A percentile compares a stretch with the other conserved stretches of the same genome.
phyloP scores from a whole-genome alignment of 2,329 filamentous ascomycete genomes.

The Parastagonospora avenae region DNA sequence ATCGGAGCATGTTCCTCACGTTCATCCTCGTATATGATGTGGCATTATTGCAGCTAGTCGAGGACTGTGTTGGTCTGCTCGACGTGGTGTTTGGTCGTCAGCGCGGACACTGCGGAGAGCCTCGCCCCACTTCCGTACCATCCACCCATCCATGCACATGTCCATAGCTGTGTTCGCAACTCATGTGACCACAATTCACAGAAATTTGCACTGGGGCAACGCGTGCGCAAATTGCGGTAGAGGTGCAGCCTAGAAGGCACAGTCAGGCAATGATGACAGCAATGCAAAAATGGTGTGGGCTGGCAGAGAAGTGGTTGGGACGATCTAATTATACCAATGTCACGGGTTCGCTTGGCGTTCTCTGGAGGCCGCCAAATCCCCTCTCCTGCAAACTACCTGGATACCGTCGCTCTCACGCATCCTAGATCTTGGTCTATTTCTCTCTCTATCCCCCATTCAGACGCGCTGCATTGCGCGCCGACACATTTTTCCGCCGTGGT shows the following conservation, averaged over 20 bases:
- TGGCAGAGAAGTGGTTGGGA: slow-evolving; percentile 9
- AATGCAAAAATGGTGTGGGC: slow-evolving; percentile 4
- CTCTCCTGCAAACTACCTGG: slow-evolving; percentile 1
- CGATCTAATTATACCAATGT: slow-evolving; percentile 13
- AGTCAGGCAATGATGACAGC: not conserved
- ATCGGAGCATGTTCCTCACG: no score
- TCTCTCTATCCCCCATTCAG: not conserved
- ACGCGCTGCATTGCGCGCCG: slow-evolving; percentile 12
- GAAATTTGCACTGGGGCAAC: not conserved
- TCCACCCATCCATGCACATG: not conserved
- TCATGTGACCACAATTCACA: not conserved
- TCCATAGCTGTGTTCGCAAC: not conserved
- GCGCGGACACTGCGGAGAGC: not conserved
- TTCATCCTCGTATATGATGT: no score
- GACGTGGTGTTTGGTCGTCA: not conserved
- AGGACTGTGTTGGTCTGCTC: not conserved
- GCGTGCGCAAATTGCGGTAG: not conserved
- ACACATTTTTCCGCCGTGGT: slow-evolving; percentile 13
- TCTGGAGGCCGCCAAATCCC: slow-evolving; percentile 4
- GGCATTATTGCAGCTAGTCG: no score
- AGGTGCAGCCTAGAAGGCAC: not conserved
- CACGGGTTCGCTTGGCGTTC: slow-evolving; percentile 19
- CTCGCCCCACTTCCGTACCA: slow-evolving; percentile 1
- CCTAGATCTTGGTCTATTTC: not conserved
- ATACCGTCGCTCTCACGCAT: slow-evolving; percentile 6